These are phyloP conservation scores for Tephrocybe sp. DNA, from an alignment of 768 basidiomycete genomes.

Conservation along the genomic window DNA sequence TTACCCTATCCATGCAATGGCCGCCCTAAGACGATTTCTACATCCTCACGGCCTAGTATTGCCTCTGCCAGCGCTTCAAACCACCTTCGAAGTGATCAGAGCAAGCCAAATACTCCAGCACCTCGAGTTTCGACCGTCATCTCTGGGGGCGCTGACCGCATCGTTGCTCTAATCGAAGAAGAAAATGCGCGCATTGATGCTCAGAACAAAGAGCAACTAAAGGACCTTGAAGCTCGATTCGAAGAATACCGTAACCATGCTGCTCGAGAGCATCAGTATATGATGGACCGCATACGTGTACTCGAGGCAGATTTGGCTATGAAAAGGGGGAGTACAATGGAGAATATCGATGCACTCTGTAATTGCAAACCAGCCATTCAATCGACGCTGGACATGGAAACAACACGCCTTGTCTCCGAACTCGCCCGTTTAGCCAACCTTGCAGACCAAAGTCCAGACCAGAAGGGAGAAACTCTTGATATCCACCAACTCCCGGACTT, in stretches of 20 bases:
- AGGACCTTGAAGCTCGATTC: constrained; percentile 6
- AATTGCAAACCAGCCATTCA: background rate
- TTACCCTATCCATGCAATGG: too few species aligned
- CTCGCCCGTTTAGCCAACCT: constrained; percentile 6
- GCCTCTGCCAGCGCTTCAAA: too few species aligned
- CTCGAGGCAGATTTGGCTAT: constrained; percentile 10
- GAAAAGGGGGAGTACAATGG: background rate
- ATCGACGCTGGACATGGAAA: background rate
- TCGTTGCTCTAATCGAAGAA: constrained; percentile 8
- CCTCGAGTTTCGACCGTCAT: background rate
- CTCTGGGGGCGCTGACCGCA: constrained; percentile 3
- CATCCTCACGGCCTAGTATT: too few species aligned
- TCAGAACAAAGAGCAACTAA: background rate
- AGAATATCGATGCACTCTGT: too few species aligned
- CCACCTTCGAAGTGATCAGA: too few species aligned
- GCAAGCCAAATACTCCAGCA: background rate
- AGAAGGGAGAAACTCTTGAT: background rate
- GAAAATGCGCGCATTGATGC: constrained; percentile 6
- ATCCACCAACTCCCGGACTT: background rate
- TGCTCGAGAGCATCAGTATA: background rate
- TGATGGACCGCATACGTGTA: constrained; percentile 5
- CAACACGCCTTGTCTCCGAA: background rate
- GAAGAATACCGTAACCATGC: constrained; percentile 5
- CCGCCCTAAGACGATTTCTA: too few species aligned
- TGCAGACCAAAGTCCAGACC: background rate